A percentile compares a stretch with the other conserved stretches of the same genome.
These are phyloP conservation scores for Tulasnella sp. DNA, from an alignment of 768 basidiomycete genomes.

Conservation along the genomic window DNA sequence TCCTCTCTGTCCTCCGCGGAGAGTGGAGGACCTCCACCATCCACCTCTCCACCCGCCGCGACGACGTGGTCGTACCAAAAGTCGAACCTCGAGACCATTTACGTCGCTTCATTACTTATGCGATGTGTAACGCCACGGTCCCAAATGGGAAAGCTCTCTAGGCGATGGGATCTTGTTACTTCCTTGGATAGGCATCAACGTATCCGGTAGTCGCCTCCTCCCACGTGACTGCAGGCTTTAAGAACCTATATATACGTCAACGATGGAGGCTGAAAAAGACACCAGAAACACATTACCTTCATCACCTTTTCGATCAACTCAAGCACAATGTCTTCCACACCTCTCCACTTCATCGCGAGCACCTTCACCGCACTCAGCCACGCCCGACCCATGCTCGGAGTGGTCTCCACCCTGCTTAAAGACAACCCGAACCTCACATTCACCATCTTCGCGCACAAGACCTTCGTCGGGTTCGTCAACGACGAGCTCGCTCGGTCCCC, in stretches of 20 bases:
- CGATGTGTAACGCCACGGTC: too few species aligned
- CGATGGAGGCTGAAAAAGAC: background rate
- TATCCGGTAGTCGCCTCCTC: too few species aligned
- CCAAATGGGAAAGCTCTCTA: too few species aligned
- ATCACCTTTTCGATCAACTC: background rate
- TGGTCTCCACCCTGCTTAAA: background rate
- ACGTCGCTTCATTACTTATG: too few species aligned
- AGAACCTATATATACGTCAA: background rate
- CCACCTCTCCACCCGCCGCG: too few species aligned
- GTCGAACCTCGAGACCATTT: too few species aligned
- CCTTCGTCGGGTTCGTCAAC: background rate
- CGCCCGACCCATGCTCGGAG: background rate
- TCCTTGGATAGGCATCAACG: too few species aligned
- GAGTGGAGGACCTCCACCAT: too few species aligned
- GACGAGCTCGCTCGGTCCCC: background rate
- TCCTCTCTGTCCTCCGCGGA: too few species aligned
- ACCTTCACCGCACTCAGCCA: slow-evolving; percentile 9
- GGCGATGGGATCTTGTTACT: too few species aligned
- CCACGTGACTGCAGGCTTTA: too few species aligned
- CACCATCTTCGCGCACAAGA: slow-evolving; percentile 12
- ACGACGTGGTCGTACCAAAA: too few species aligned
- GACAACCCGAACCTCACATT: slow-evolving; percentile 1
- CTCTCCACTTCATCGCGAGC: slow-evolving; percentile 20
- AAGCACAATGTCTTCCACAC: background rate
- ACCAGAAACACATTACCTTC: background rate